Conservation (phyloP, 805 yeast species). For the Metschnikowia similis region DNA sequence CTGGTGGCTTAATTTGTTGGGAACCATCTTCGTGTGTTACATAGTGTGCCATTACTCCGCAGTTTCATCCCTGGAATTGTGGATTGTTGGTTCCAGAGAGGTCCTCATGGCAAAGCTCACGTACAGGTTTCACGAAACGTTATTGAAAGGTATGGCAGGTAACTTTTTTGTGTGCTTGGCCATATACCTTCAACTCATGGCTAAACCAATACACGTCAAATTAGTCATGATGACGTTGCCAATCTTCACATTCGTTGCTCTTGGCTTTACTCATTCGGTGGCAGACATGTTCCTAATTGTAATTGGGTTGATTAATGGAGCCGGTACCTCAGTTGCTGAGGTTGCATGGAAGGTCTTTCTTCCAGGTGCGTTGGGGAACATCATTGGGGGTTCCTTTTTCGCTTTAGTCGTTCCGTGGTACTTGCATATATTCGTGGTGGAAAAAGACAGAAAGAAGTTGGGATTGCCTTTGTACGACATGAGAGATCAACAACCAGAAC, state of each 20-base stretch:
- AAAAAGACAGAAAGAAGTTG: constrained; percentile 57
- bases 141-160: constrained; percentile 70
- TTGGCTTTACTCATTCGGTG: constrained; percentile 76
- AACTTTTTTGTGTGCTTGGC: constrained; percentile 76
- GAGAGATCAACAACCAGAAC: constrained; percentile 76
- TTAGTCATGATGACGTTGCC: constrained; percentile 61
- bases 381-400: constrained; percentile 73
- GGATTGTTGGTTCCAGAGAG: constrained; percentile 45
- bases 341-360: constrained; percentile 71
- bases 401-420: constrained; percentile 67
- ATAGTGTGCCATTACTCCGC: constrained; percentile 57
- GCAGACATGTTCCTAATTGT: constrained; percentile 76
- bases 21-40: constrained; percentile 62
- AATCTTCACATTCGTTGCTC: constrained; percentile 68
- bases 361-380: constrained; percentile 71
- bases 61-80: constrained; percentile 37
- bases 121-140: constrained; percentile 54
- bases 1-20: constrained; percentile 62
- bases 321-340: constrained; percentile 55
- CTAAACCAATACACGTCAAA: constrained; percentile 76
- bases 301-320: constrained; percentile 64
- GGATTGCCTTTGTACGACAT: constrained; percentile 66
- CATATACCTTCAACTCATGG: constrained; percentile 71
- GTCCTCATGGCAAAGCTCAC: constrained; percentile 43
- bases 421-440: constrained; percentile 67